phyloP scores from a whole-genome alignment of 352 stramenopile species.

The Bremia lactucae region DNA sequence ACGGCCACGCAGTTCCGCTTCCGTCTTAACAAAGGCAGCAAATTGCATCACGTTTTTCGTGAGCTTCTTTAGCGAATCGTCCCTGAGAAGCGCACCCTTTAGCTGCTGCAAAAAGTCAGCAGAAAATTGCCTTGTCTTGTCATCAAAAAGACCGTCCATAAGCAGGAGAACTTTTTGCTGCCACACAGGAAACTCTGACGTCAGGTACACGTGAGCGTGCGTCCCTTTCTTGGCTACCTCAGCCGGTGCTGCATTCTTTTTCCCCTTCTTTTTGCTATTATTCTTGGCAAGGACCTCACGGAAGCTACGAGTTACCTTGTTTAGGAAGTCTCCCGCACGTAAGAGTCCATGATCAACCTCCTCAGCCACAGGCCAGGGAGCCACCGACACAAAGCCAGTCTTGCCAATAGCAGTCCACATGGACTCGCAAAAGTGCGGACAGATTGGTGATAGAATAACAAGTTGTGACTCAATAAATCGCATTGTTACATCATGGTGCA shows the following conservation, averaged over 20 bases:
- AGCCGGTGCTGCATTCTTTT: slow-evolving; percentile 44
- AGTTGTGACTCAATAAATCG: slow-evolving; percentile 91
- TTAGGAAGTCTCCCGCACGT: slow-evolving; percentile 89
- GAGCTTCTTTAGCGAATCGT: slow-evolving; percentile 80
- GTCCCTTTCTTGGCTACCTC: slow-evolving; percentile 82
- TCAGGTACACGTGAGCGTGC: slow-evolving; percentile 81
- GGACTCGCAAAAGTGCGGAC: slow-evolving; percentile 91
- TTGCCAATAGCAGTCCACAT: slow-evolving; percentile 91
- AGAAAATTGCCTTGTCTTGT: slow-evolving; percentile 53
- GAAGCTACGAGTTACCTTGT: slow-evolving; percentile 87
- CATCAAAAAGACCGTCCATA: slow-evolving; percentile 62
- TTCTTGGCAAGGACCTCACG: slow-evolving; percentile 77
- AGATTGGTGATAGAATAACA: slow-evolving; percentile 93
- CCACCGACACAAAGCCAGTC: slow-evolving; percentile 83
- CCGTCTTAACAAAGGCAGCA: slow-evolving; percentile 90
- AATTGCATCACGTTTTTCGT: slow-evolving; percentile 97
- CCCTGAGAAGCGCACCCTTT: slow-evolving; percentile 57
- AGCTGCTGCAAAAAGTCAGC: slow-evolving; percentile 83
- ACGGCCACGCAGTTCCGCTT: slow-evolving; percentile 86
- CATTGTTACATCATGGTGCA: slow-evolving; percentile 89
- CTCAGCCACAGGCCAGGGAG: slow-evolving; percentile 74
- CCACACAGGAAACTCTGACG: slow-evolving; percentile 75
- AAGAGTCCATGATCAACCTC: slow-evolving; percentile 90
- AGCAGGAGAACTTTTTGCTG: slow-evolving; percentile 80
- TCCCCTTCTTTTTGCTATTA: slow-evolving; percentile 83